Percentiles rank a stretch among this genome's conserved stretches.
Conservation (phyloP, 129 eudicot species). For the Chrysanthemum lavandulifolium region DNA sequence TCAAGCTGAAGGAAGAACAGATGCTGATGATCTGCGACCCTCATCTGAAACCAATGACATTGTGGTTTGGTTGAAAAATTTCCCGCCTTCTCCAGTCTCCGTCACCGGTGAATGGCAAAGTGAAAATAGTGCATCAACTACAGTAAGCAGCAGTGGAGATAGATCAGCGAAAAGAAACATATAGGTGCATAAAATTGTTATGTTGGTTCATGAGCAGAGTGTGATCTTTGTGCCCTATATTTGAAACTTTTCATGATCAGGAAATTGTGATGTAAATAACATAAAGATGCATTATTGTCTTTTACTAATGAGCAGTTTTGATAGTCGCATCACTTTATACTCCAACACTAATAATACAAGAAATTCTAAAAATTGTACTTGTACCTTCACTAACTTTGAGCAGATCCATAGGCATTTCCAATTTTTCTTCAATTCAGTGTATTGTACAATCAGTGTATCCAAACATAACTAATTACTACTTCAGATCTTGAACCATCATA, state of each 20-base stretch:
- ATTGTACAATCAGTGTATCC: too few relatives aligned
- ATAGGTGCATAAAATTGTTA: constrained; percentile 4
- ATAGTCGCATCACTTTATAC: neutral
- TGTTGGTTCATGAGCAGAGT: neutral
- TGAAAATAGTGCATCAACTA: constrained; percentile 41
- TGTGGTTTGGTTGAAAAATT: constrained; percentile 40
- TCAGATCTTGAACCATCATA: too few relatives aligned
- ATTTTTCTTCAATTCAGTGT: too few relatives aligned
- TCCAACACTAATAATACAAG: neutral
- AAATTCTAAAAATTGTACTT: too few relatives aligned
- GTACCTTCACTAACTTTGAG: neutral
- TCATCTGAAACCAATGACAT: constrained; percentile 51
- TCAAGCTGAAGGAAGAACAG: constrained; percentile 25
- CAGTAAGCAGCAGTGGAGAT: constrained; percentile 37
- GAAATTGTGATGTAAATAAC: neutral
- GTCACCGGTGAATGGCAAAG: constrained; percentile 53
- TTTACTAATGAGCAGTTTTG: neutral
- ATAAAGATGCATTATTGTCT: neutral
- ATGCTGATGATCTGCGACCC: constrained; percentile 19
- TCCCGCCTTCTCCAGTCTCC: constrained; percentile 43
- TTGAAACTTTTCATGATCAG: neutral
- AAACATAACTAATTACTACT: too few relatives aligned
- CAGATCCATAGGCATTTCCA: too few relatives aligned
- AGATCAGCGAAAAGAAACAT: neutral
- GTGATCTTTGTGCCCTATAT: neutral